phyloP scores from a whole-genome alignment of 1,139 yeast genomes.

The Barnettozyma hawaiiensis region DNA sequence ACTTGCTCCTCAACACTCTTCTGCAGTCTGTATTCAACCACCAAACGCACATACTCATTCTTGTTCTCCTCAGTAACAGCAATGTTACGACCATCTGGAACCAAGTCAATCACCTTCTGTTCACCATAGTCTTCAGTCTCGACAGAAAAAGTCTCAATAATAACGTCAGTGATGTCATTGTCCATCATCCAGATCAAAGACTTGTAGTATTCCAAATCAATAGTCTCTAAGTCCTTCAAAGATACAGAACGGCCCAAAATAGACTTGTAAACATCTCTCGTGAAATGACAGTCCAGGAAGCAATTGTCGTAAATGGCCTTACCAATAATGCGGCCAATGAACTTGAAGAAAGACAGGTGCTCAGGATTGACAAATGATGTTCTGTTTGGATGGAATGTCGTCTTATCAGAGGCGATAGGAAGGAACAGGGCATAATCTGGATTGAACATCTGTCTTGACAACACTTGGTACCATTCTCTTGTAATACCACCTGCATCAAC shows the following conservation, averaged over 20 bases:
- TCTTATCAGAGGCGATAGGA: constrained; percentile 88
- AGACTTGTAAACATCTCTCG: constrained; percentile 89
- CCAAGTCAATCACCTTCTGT: constrained; percentile 70
- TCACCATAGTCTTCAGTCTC: constrained; percentile 95
- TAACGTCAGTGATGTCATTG: constrained; percentile 92
- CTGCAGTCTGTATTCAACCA: constrained; percentile 82
- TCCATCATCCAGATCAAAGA: constrained; percentile 95
- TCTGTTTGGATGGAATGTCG: constrained; percentile 94
- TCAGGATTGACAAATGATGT: constrained; percentile 92
- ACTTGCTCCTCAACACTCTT: constrained; percentile 84
- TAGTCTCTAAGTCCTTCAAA: constrained; percentile 89
- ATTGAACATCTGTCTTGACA: constrained; percentile 92
- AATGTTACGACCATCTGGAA: constrained; percentile 77
- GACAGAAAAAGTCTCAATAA: constrained; percentile 92
- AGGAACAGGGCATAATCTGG: constrained; percentile 92
- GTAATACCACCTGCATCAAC: constrained; percentile 99
- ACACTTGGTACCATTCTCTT: constrained; percentile 94
- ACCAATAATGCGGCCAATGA: constrained; percentile 91
- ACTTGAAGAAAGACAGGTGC: constrained; percentile 86
- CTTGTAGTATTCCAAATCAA: constrained; percentile 89
- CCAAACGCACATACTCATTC: constrained; percentile 77
- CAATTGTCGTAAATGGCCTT: constrained; percentile 89
- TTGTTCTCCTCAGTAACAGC: constrained; percentile 90
- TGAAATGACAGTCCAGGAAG: constrained; percentile 89
- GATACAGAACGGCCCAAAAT: constrained; percentile 78